Conservation (phyloP, 352 stramenopile species). For the Globisporangium paddicum region DNA sequence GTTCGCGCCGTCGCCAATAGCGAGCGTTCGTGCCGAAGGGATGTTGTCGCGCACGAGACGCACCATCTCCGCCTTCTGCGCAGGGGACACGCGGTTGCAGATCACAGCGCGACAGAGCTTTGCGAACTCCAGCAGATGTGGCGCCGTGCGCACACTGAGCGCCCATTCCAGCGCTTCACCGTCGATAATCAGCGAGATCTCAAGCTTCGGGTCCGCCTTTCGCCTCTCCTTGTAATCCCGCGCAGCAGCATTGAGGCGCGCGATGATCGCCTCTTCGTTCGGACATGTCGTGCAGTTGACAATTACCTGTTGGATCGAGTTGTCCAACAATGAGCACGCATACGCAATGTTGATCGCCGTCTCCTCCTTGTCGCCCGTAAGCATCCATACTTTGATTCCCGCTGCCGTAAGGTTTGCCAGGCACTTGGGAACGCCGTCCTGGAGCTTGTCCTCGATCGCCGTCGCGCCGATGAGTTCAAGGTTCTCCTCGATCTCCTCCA, state of each 20-base stretch:
- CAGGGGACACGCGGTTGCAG: slow-evolving; percentile 80
- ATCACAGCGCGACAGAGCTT: slow-evolving; percentile 76
- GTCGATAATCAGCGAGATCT: slow-evolving; percentile 71
- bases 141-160: slow-evolving; percentile 34
- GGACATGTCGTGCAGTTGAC: slow-evolving; percentile 68
- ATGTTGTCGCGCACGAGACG: slow-evolving; percentile 61
- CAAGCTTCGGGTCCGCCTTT: slow-evolving; percentile 34
- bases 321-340: slow-evolving; percentile 80
- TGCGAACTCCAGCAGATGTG: slow-evolving; percentile 60
- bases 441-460: slow-evolving; percentile 91
- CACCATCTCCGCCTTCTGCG: slow-evolving; percentile 85
- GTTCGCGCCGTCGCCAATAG: slow-evolving; percentile 94
- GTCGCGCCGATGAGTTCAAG: slow-evolving; percentile 86
- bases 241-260: slow-evolving; percentile 36
- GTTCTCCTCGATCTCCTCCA: slow-evolving; percentile 79
- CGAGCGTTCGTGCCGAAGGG: slow-evolving; percentile 50
- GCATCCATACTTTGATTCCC: slow-evolving; percentile 86
- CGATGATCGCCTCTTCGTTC: slow-evolving; percentile 61
- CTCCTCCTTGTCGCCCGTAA: slow-evolving; percentile 87
- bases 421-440: slow-evolving; percentile 86
- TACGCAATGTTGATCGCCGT: slow-evolving; percentile 92
- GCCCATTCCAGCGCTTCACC: slow-evolving; percentile 68
- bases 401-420: slow-evolving; percentile 75
- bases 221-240: slow-evolving; percentile 42
- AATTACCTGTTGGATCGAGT: slow-evolving; percentile 76